These are phyloP conservation scores for Orbilia javanica DNA, from an alignment of 2,329 filamentous ascomycete species.

Conservation along the genomic window DNA sequence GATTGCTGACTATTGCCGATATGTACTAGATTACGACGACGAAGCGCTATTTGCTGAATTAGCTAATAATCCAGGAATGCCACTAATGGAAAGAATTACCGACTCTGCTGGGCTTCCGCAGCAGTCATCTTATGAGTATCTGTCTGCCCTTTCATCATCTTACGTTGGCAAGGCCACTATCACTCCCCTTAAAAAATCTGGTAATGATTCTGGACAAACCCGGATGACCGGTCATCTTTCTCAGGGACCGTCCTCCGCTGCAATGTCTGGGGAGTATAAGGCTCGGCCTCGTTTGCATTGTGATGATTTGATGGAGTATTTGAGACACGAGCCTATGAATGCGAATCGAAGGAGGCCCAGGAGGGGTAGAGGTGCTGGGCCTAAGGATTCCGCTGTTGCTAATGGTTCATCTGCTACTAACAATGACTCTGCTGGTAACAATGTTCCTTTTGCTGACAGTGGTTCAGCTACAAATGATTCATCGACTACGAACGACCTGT, in stretches of 20 bases:
- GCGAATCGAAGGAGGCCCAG: background rate
- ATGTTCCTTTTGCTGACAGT: no score
- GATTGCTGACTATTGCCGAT: background rate
- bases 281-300: no score
- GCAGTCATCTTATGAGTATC: background rate
- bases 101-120: background rate
- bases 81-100: background rate
- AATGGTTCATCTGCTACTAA: background rate
- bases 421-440: background rate
- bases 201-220: background rate
- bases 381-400: background rate
- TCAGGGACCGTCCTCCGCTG: no score
- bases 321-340: constrained; percentile 9
- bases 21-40: constrained; percentile 33
- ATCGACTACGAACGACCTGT: no score
- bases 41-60: constrained; percentile 11
- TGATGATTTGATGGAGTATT: constrained; percentile 31
- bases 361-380: background rate
- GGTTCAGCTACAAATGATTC: no score
- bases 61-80: background rate
- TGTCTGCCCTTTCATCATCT: background rate
- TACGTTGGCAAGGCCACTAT: background rate
- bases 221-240: no score
- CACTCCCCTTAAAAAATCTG: background rate
- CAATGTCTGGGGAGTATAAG: no score